Evolutionary conservation across 257 asterid species (phyloP).

Genomic region (Gardenia jasminoides): DNA sequence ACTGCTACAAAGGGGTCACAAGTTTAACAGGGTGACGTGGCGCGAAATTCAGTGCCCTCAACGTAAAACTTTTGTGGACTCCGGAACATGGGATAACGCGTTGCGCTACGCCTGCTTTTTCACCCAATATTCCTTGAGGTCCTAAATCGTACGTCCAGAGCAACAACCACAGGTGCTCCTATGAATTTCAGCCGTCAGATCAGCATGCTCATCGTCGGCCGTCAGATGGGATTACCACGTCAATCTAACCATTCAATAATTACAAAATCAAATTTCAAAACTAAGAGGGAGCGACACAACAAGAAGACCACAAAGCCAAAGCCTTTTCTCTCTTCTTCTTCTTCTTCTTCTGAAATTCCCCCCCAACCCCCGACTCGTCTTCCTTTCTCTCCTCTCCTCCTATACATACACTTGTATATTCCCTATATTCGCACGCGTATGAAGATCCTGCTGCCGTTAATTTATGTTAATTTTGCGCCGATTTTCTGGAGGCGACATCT

Average conservation of each 20-base stretch:
- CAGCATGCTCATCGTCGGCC: constrained; percentile 12
- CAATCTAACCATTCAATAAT: constrained; percentile 47
- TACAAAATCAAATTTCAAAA: constrained; percentile 85
- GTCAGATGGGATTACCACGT: constrained; percentile 33
- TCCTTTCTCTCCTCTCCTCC: constrained; percentile 29
- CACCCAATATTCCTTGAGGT: background rate
- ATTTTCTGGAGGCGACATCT: constrained; percentile 23
- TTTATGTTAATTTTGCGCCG: constrained; percentile 21
- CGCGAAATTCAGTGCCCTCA: background rate
- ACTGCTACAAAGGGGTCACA: background rate
- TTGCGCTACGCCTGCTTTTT: too few relatives aligned
- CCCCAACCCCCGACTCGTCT: constrained; percentile 1
- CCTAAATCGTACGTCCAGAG: constrained; percentile 33
- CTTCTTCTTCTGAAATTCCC: constrained; percentile 5
- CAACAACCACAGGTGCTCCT: constrained; percentile 21
- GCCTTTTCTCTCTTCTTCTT: constrained; percentile 23
- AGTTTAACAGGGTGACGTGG: constrained; percentile 6
- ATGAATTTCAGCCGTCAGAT: constrained; percentile 59
- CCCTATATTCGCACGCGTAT: constrained; percentile 16
- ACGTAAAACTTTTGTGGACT: constrained; percentile 7
- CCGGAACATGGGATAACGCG: constrained; percentile 14
- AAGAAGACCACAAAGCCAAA: constrained; percentile 31
- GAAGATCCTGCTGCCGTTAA: constrained; percentile 27
- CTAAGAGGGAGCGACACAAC: constrained; percentile 74
- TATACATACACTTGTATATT: constrained; percentile 8